A percentile compares a stretch with the other conserved stretches of the same genome.
These are phyloP conservation scores for Aspergillus taichungensis DNA, from an alignment of 495 filamentous ascomycete genomes.

Conservation along the genomic window DNA sequence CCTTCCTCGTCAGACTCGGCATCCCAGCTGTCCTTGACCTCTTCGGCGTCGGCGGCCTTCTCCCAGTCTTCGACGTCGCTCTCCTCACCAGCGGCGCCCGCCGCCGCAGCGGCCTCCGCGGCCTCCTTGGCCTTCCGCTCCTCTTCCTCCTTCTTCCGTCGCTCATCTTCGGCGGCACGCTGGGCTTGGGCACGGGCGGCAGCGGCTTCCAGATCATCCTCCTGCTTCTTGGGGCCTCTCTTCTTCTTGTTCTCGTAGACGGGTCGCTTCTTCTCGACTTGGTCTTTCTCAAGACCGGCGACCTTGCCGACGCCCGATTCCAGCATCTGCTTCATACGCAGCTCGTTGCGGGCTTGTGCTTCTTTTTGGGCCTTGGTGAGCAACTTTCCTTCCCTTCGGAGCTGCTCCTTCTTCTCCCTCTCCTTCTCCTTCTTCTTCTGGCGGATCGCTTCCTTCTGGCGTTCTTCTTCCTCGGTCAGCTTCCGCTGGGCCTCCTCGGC, in stretches of 20 bases:
- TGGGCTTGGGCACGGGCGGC: constrained; percentile 51
- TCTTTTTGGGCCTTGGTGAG: constrained; percentile 91
- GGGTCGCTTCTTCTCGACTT: constrained; percentile 66
- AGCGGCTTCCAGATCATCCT: constrained; percentile 61
- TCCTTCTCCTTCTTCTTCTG: constrained; percentile 88
- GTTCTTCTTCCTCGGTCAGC: constrained; percentile 64
- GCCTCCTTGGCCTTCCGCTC: constrained; percentile 56
- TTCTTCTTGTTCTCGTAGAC: constrained; percentile 68
- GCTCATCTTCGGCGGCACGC: constrained; percentile 60
- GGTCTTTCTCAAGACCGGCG: constrained; percentile 55
- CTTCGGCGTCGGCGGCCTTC: constrained; percentile 65
- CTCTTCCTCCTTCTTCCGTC: constrained; percentile 54
- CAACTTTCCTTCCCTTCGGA: constrained; percentile 91
- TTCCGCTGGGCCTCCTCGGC: constrained; percentile 61
- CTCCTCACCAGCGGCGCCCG: constrained; percentile 47
- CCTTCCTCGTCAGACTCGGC: constrained; percentile 74
- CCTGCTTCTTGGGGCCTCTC: constrained; percentile 62
- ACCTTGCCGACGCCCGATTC: constrained; percentile 70
- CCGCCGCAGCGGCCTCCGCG: constrained; percentile 49
- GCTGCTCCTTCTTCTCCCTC: constrained; percentile 88
- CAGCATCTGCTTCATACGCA: constrained; percentile 91
- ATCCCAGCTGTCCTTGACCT: constrained; percentile 94
- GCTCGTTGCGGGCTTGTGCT: constrained; percentile 69
- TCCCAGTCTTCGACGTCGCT: constrained; percentile 82
- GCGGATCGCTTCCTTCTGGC: constrained; percentile 62